Evolutionary conservation across 2,329 filamentous ascomycete species (phyloP).

Genomic region (Knufia petricola): DNA sequence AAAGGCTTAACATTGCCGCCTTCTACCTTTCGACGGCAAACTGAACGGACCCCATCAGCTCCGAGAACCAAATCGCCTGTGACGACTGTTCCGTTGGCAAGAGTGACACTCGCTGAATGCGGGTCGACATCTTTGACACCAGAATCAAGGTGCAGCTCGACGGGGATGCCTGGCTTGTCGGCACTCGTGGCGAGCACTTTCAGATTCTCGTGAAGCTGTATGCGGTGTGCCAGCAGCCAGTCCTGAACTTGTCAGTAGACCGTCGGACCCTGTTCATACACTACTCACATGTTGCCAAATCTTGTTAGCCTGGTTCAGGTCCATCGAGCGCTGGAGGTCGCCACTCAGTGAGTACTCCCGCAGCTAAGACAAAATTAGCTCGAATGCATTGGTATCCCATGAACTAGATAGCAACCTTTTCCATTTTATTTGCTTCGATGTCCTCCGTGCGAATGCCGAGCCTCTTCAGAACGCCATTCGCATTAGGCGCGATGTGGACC

Average conservation of each 20-base stretch:
- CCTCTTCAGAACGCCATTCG: constrained; percentile 19
- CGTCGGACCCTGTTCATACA: background rate
- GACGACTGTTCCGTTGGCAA: constrained; percentile 37
- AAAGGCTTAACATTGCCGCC: constrained; percentile 30
- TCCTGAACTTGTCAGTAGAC: background rate
- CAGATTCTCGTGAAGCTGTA: constrained; percentile 44
- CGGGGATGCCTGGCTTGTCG: constrained; percentile 19
- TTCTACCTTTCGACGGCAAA: constrained; percentile 20
- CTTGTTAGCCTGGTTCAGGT: background rate
- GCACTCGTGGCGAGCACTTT: constrained; percentile 38
- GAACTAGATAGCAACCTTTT: background rate
- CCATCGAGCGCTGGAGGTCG: background rate
- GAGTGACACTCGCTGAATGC: constrained; percentile 29
- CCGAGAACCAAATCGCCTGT: constrained; percentile 44
- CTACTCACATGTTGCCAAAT: constrained; percentile 21
- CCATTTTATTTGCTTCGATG: background rate
- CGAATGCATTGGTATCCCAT: too few relatives aligned
- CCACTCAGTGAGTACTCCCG: background rate
- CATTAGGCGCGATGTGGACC: constrained; percentile 24
- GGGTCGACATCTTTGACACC: constrained; percentile 29
- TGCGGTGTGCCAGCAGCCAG: constrained; percentile 47
- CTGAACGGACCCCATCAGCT: constrained; percentile 44
- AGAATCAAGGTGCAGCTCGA: constrained; percentile 33
- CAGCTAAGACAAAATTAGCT: background rate
- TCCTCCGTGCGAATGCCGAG: constrained; percentile 16